A percentile compares a stretch with the other conserved stretches of the same genome.
phyloP scores from a whole-genome alignment of 306 rosid species.

The Trifolium fragiferum region DNA sequence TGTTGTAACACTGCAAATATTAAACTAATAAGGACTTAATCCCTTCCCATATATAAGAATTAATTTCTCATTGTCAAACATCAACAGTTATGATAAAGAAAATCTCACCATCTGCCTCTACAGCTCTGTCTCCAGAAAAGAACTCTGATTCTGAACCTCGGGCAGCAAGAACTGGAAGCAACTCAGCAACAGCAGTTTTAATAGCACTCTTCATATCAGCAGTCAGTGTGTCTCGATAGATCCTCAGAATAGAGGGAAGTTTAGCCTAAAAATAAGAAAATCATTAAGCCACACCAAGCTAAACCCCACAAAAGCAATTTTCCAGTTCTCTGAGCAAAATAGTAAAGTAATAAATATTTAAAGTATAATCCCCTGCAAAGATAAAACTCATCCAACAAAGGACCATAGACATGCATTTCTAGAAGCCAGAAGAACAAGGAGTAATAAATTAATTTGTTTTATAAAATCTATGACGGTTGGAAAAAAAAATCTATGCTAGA shows the following conservation, averaged over 20 bases:
- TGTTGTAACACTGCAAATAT: not conserved
- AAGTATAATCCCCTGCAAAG: conserved; percentile 22
- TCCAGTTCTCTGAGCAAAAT: not conserved
- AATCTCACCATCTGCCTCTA: conserved; percentile 87
- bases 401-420: conserved; percentile 24
- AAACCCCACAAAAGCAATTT: conserved; percentile 23
- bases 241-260: conserved; percentile 92
- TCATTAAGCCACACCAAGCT: conserved; percentile 31
- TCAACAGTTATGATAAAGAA: conserved; percentile 29
- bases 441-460: not conserved
- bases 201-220: conserved; percentile 96
- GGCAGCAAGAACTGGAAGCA: conserved; percentile 83
- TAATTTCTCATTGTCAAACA: conserved; percentile 38
- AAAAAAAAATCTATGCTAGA: conserved; percentile 13
- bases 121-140: conserved; percentile 74
- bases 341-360: conserved; percentile 24
- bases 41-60: conserved; percentile 2
- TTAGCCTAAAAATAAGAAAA: conserved; percentile 73
- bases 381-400: conserved; percentile 19
- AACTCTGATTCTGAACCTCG: conserved; percentile 81
- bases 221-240: conserved; percentile 91
- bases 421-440: conserved; percentile 19
- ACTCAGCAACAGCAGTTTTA: conserved; percentile 91
- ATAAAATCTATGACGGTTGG: not conserved
- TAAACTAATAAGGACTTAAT: not conserved